phyloP scores from a whole-genome alignment of 306 rosid genomes.

The Heteromeles arbutifolia region DNA sequence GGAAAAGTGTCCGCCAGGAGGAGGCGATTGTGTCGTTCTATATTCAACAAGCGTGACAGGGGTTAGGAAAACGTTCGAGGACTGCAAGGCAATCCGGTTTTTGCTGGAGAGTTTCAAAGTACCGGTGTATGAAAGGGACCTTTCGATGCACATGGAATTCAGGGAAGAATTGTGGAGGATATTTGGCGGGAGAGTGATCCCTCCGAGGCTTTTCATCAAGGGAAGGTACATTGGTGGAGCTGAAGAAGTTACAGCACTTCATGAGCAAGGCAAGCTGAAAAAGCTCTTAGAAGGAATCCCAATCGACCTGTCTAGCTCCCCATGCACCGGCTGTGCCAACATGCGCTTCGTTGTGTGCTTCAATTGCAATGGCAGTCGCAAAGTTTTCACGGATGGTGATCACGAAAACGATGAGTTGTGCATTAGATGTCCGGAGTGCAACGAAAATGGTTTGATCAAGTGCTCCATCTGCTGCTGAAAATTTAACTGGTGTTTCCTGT shows the following conservation, averaged over 20 bases:
- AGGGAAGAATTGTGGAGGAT: constrained; percentile 77
- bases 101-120: constrained; percentile 64
- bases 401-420: constrained; percentile 7
- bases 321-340: constrained; percentile 61
- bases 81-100: constrained; percentile 60
- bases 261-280: constrained; percentile 72
- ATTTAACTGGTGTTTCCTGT: not conserved
- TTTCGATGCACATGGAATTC: constrained; percentile 70
- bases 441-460: constrained; percentile 83
- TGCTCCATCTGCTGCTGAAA: constrained; percentile 65
- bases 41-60: constrained; percentile 89
- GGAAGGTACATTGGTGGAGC: constrained; percentile 93
- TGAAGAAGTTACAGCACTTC: constrained; percentile 72
- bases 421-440: constrained; percentile 62
- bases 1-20: constrained; percentile 76
- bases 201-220: constrained; percentile 82
- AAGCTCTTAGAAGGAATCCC: constrained; percentile 78
- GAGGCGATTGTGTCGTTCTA: constrained; percentile 48
- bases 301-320: constrained; percentile 9
- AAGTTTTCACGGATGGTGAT: constrained; percentile 32
- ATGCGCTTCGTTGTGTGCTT: constrained; percentile 57
- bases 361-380: constrained; percentile 72
- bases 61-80: constrained; percentile 76
- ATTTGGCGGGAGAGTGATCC: constrained; percentile 62
- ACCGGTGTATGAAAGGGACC: constrained; percentile 67